Percentiles rank a stretch among this genome's conserved stretches.
Conservation (phyloP, 1,139 yeast species). For the Yamadazyma trypodendri region DNA sequence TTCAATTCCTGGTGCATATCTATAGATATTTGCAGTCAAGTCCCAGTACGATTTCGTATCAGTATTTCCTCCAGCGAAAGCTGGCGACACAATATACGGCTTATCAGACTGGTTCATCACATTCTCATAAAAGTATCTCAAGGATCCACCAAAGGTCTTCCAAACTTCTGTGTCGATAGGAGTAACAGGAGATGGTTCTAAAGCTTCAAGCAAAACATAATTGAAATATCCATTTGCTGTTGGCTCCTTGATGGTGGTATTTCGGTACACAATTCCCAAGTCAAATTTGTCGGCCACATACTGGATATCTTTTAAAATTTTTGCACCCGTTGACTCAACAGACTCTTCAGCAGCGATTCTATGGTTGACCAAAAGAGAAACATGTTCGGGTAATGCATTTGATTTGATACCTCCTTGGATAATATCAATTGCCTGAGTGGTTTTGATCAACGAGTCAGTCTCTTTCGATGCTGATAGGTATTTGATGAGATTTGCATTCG, state of each 20-base stretch:
- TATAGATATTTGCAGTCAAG: slow-evolving; percentile 35
- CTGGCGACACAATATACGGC: slow-evolving; percentile 33
- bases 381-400: slow-evolving; percentile 74
- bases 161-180: slow-evolving; percentile 49
- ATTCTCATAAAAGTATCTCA: slow-evolving; percentile 56
- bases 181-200: slow-evolving; percentile 63
- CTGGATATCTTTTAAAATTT: slow-evolving; percentile 35
- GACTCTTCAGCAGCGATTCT: slow-evolving; percentile 55
- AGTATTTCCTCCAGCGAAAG: slow-evolving; percentile 37
- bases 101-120: slow-evolving; percentile 31
- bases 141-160: slow-evolving; percentile 55
- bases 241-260: slow-evolving; percentile 22
- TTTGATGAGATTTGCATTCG: slow-evolving; percentile 42
- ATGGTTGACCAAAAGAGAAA: slow-evolving; percentile 54
- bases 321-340: slow-evolving; percentile 37
- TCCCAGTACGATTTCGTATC: slow-evolving; percentile 45
- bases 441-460: slow-evolving; percentile 48
- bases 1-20: slow-evolving; percentile 32
- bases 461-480: slow-evolving; percentile 22
- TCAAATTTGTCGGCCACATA: slow-evolving; percentile 44
- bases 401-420: slow-evolving; percentile 68
- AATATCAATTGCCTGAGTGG: slow-evolving; percentile 70
- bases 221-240: slow-evolving; percentile 49
- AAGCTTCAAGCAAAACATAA: slow-evolving; percentile 29
- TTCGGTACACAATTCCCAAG: slow-evolving; percentile 45